These are phyloP conservation scores for Backusella circina DNA, from an alignment of 192 early-diverging fungal genomes.

Conservation along the genomic window DNA sequence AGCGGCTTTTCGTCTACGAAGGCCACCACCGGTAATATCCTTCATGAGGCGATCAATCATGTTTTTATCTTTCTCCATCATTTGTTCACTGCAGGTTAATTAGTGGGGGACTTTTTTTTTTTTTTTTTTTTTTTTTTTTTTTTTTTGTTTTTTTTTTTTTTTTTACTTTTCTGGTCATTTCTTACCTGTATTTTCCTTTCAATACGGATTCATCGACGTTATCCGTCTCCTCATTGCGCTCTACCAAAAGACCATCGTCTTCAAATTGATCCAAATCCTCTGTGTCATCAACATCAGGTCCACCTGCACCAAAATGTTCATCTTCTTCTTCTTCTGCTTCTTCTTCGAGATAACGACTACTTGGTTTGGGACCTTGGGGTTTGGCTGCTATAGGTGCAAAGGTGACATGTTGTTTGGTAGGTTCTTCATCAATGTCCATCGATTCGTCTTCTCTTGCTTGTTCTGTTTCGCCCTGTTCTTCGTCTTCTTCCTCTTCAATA, in stretches of 20 bases:
- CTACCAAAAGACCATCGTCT: constrained; percentile 32
- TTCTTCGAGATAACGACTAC: constrained; percentile 26
- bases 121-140: neutral
- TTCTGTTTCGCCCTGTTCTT: neutral
- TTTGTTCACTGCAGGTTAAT: constrained; percentile 18
- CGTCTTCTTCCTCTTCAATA: constrained; percentile 4
- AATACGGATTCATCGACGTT: constrained; percentile 21
- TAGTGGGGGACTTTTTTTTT: neutral
- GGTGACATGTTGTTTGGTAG: neutral
- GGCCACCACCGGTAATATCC: constrained; percentile 31
- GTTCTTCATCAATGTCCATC: constrained; percentile 6
- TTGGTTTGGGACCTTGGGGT: neutral
- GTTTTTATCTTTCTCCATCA: constrained; percentile 30
- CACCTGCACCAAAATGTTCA: constrained; percentile 31
- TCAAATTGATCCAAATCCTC: constrained; percentile 35
- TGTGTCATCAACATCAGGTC: constrained; percentile 21
- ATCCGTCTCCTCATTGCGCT: constrained; percentile 25
- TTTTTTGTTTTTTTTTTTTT: neutral
- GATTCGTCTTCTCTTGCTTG: neutral
- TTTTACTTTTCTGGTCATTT: neutral
- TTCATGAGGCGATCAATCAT: constrained; percentile 29
- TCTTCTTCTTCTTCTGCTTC: constrained; percentile 41
- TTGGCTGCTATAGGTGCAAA: neutral
- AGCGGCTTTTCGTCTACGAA: constrained; percentile 21
- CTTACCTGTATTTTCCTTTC: constrained; percentile 28